Evolutionary conservation across 371 early-diverging fungal genomes (phyloP).

Genomic region (Lichtheimia hyalospora): DNA sequence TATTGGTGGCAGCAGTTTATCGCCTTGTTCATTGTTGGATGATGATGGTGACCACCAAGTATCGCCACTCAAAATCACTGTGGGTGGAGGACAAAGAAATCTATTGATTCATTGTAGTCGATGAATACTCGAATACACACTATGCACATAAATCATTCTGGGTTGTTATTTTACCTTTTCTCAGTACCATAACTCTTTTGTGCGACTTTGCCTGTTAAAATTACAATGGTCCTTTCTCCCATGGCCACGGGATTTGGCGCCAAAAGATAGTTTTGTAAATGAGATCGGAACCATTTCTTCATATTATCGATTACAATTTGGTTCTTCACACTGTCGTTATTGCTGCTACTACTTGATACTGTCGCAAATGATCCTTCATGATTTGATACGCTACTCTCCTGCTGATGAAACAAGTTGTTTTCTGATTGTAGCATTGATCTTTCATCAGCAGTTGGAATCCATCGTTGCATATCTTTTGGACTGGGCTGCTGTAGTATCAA

Average conservation of each 20-base stretch:
- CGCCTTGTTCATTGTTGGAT: background rate
- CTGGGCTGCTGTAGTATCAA: too few species aligned
- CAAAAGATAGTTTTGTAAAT: constrained; percentile 40
- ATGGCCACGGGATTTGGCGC: constrained; percentile 33
- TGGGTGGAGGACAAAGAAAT: constrained; percentile 72
- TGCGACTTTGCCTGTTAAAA: constrained; percentile 72
- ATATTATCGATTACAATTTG: too few species aligned
- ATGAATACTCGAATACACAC: background rate
- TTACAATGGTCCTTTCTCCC: constrained; percentile 65
- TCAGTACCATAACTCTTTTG: constrained; percentile 80
- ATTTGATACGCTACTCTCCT: too few species aligned
- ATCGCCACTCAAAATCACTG: constrained; percentile 61
- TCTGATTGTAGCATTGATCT: too few species aligned
- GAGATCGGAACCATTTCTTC: constrained; percentile 12
- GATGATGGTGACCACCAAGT: constrained; percentile 48
- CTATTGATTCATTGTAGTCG: constrained; percentile 18
- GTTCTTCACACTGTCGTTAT: too few species aligned
- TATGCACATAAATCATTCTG: too few species aligned
- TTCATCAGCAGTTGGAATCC: too few species aligned
- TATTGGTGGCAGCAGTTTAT: constrained; percentile 16
- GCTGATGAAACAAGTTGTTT: too few species aligned
- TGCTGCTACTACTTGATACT: too few species aligned
- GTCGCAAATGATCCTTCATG: too few species aligned
- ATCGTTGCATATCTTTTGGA: too few species aligned
- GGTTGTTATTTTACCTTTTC: constrained; percentile 42